A percentile compares a stretch with the other conserved stretches of the same genome.
These are phyloP conservation scores for Trichothecium sympodiale DNA, from an alignment of 2,329 filamentous ascomycete genomes.

Conservation along the genomic window DNA sequence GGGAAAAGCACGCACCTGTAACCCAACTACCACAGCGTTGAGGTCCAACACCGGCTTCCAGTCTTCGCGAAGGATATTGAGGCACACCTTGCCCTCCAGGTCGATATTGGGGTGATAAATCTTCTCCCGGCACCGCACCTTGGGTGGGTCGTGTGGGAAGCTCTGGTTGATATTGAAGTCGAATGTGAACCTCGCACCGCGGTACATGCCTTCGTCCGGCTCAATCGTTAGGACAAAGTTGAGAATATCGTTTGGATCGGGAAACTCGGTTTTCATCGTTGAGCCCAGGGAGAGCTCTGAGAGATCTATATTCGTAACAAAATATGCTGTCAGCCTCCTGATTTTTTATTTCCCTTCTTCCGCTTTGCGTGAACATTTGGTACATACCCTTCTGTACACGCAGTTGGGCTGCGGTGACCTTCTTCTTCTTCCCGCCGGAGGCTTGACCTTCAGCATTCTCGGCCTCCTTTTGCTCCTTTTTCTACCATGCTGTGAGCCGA, in stretches of 20 bases:
- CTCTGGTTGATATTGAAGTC: constrained; percentile 86
- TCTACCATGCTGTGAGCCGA: constrained; percentile 37
- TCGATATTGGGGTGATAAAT: constrained; percentile 99
- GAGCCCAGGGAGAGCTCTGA: constrained; percentile 67
- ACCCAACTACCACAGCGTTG: constrained; percentile 89
- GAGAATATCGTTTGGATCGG: constrained; percentile 74
- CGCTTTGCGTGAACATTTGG: background rate
- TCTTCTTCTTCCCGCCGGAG: constrained; percentile 82
- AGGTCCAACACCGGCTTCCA: constrained; percentile 98
- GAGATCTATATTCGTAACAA: constrained; percentile 45
- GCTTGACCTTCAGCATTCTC: constrained; percentile 67
- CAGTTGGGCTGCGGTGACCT: constrained; percentile 91
- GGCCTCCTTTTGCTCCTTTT: constrained; percentile 94
- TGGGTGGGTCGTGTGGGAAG: constrained; percentile 95
- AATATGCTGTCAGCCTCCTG: constrained; percentile 1
- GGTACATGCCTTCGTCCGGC: constrained; percentile 82
- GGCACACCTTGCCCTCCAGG: constrained; percentile 90
- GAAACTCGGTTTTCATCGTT: constrained; percentile 74
- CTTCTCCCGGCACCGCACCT: constrained; percentile 94
- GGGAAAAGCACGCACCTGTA: constrained; percentile 50
- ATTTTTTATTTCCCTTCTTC: constrained; percentile 1
- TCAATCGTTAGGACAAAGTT: constrained; percentile 75
- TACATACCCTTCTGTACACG: constrained; percentile 83
- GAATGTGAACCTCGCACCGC: constrained; percentile 78
- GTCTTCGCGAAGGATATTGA: constrained; percentile 95